Base-by-base conservation (phyloP, 805 yeast species). In the Citeromyces nyonsensis region DNA sequence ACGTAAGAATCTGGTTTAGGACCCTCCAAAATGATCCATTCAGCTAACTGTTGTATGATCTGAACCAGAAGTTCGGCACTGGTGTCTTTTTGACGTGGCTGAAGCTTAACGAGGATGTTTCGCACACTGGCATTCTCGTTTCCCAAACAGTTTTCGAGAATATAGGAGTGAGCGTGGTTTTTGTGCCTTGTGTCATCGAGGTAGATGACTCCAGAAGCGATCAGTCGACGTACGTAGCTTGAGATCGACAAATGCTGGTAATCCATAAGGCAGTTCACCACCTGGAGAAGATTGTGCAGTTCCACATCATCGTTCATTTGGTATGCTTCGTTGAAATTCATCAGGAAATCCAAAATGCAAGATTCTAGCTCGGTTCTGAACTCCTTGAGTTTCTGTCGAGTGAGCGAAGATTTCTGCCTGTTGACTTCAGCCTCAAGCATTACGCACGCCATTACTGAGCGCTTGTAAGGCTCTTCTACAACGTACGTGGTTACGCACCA, bases 161-260 rank as follows among this genome's bases (percentile, higher is more conserved):
- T 59, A 8, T 58, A 42, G 14, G 77, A 56, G 46, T 69, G 94
- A 28, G 63, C 63, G 36, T 44, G 52, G 44, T 60, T 61, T 32
- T 75, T 76, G 18, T 54, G 49, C 6, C 60, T 60, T 12, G 70
- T 67, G 6, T 69, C 62, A 3, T 61, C 54, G 9, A 72, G 51
- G 50, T 80, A 83, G 30, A 86, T 69, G 1, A 84, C 61, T 4
- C 96, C 98, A 1, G 91, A 74, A 7, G 95, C 83, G 29, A 88
- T 85, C 25, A 86, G 56, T 41, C 75, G 71, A 44, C 96, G 59
- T 36, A 86, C 60, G 44, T 88, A 88, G 1, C 79, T 65, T 1
- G 79, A 71, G 10, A 74, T 58, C 2, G 69, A 52, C 15, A 79
- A 61, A 15, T 78, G 49, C 30, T 64, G 65, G 34, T 61, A 41